Evolutionary conservation across 1,284 basidiomycete species (phyloP).

Genomic region (Heterobasidion occidentale): DNA sequence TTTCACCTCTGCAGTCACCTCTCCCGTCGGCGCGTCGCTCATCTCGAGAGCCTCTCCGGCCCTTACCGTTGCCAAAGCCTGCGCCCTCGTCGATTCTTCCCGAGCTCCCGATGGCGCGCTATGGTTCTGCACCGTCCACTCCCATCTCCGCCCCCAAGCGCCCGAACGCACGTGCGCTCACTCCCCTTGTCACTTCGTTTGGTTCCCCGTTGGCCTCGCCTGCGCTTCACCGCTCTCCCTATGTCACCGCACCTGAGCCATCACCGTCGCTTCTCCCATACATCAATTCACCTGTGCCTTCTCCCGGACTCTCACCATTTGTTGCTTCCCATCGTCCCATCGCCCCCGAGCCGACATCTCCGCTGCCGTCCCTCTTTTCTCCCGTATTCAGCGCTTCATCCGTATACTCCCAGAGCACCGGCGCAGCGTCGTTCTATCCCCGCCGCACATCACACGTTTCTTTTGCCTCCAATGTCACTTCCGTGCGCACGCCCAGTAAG

Average conservation of each 20-base stretch:
- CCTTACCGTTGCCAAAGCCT: conserved; percentile 54
- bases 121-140: not conserved
- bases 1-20: not conserved
- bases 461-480: conserved; percentile 17
- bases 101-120: conserved; percentile 24
- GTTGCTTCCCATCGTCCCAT: conserved; percentile 15
- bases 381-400: conserved; percentile 23
- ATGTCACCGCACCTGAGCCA: not conserved
- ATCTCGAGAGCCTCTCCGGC: conserved; percentile 35
- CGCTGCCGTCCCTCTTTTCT: conserved; percentile 3
- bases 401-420: conserved; percentile 7
- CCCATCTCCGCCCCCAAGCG: too few relatives aligned
- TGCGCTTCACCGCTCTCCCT: not conserved
- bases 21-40: not conserved
- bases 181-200: too few relatives aligned
- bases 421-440: conserved; percentile 2
- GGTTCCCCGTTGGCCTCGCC: too few relatives aligned
- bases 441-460: conserved; percentile 24
- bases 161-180: too few relatives aligned
- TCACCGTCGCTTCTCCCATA: too few relatives aligned
- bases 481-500: conserved; percentile 8
- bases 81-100: conserved; percentile 40
- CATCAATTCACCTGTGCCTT: not conserved
- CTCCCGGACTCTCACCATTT: conserved; percentile 14
- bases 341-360: conserved; percentile 12